These are phyloP conservation scores for Pestalotiopsis sp. DNA, from an alignment of 2,329 filamentous ascomycete genomes.

Conservation along the genomic window DNA sequence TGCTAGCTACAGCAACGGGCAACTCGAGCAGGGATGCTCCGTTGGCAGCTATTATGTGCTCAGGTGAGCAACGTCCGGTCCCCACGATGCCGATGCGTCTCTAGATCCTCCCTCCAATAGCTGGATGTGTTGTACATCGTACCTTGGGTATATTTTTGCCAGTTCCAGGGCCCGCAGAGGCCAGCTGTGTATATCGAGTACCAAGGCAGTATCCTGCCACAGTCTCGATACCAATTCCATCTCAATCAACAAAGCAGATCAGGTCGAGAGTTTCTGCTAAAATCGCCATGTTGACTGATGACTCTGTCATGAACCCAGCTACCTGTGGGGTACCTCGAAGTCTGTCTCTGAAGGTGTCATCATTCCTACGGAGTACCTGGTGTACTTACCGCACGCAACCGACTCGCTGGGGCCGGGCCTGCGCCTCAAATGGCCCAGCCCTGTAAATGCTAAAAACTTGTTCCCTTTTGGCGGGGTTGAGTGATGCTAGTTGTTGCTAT, in stretches of 20 bases:
- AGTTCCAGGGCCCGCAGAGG: neutral
- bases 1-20: slow-evolving; percentile 16
- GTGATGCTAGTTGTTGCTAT: slow-evolving; percentile 3
- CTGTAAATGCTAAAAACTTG: neutral
- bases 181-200: slow-evolving; percentile 2
- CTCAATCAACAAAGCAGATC: neutral
- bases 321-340: slow-evolving; percentile 7
- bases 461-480: slow-evolving; percentile 5
- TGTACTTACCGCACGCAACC: neutral
- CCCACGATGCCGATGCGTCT: slow-evolving; percentile 12
- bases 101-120: neutral
- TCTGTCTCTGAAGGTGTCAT: slow-evolving; percentile 7
- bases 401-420: neutral
- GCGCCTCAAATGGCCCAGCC: slow-evolving; percentile 11
- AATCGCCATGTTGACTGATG: neutral
- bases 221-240: neutral
- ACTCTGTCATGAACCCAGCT: neutral
- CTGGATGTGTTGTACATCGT: neutral
- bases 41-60: slow-evolving; percentile 5
- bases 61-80: slow-evolving; percentile 12
- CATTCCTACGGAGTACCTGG: neutral
- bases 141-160: neutral
- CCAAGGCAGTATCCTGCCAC: slow-evolving; percentile 1
- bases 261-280: neutral
- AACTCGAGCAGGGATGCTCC: slow-evolving; percentile 15